phyloP scores from a whole-genome alignment of 2,329 filamentous ascomycete genomes.

The Alternaria triticimaculans region DNA sequence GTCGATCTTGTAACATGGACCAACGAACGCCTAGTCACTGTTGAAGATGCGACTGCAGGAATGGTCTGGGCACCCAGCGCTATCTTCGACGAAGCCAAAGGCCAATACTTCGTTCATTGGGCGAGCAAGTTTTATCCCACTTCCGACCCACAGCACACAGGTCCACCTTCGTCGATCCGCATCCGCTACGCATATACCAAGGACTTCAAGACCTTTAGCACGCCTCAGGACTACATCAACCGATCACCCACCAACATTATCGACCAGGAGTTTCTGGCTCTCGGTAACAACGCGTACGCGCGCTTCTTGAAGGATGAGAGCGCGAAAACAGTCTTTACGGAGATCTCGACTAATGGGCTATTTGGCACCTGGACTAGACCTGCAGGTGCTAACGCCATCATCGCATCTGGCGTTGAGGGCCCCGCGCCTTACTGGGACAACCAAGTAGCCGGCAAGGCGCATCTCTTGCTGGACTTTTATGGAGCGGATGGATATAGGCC shows the following conservation, averaged over 20 bases:
- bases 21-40: constrained; percentile 56
- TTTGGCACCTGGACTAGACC: constrained; percentile 61
- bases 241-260: constrained; percentile 58
- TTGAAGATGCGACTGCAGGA: constrained; percentile 61
- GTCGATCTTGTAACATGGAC: constrained; percentile 60
- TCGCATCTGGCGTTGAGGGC: constrained; percentile 41
- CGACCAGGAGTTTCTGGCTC: constrained; percentile 63
- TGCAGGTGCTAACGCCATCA: constrained; percentile 53
- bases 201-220: constrained; percentile 62
- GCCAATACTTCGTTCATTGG: constrained; percentile 59
- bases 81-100: constrained; percentile 58
- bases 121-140: constrained; percentile 55
- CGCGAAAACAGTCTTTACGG: constrained; percentile 59
- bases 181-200: constrained; percentile 64
- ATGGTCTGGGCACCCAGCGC: constrained; percentile 67
- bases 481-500: constrained; percentile 57
- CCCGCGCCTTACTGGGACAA: constrained; percentile 47
- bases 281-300: constrained; percentile 54
- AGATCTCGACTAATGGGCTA: constrained; percentile 57
- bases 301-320: constrained; percentile 65
- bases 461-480: constrained; percentile 55
- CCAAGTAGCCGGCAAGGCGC: constrained; percentile 41
- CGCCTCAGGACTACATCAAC: constrained; percentile 60
- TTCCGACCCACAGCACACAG: constrained; percentile 58
- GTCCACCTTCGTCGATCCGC: constrained; percentile 49